Base-by-base conservation (phyloP, 139 green algal genomes). In the Chlamydomonas asymmetrica region DNA sequence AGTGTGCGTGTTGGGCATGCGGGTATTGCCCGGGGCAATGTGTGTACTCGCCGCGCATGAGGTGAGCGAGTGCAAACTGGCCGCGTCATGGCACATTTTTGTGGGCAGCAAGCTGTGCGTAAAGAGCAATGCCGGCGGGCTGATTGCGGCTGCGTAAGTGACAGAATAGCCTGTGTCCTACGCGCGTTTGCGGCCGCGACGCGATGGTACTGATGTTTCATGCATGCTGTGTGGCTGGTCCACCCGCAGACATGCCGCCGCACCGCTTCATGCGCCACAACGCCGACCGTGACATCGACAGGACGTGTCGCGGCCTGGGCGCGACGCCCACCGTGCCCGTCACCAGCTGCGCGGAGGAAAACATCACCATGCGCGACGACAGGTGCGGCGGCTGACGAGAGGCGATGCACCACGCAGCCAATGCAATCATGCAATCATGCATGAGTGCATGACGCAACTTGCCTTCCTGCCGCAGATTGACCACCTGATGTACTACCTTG, bases 261-360 rank as follows among this genome's bases (percentile, higher is more conserved):
- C 91, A 95, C 57, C 61, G 35, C 25, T 85, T 93, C 75, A 82
- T 96, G 77, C 75, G 77, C 3, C 79, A 81, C 56, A 65, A 80
- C 0, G 74, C 52, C 9, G 65, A 52, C 5, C 69, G 88, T 0
- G 75, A 86, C 72, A 86, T 88, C 37, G 85, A 95, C 69, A 69
- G 59, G 0, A 88, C 82, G 18, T 86, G 80, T 3, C 79, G 90
- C 0, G 91, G 91, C 0, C 78, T 97, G 35, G 92, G 92, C 0
- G 92, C 83, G 40, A 90, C 80, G 9, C 66, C 77, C 0, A 27
- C 67, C 7, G 65, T 80, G 54, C 83, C 88, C 40, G 82, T 83
- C 18, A 84, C 84, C 22, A 82, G 63, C 32, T 87, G 71, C 52
- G 86, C 65, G 38, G 81, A 88, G 63, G 82, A 87, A 64, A 87